Conservation (phyloP, 202 grass and related monocot genomes). For the Alloteropsis angusta region DNA sequence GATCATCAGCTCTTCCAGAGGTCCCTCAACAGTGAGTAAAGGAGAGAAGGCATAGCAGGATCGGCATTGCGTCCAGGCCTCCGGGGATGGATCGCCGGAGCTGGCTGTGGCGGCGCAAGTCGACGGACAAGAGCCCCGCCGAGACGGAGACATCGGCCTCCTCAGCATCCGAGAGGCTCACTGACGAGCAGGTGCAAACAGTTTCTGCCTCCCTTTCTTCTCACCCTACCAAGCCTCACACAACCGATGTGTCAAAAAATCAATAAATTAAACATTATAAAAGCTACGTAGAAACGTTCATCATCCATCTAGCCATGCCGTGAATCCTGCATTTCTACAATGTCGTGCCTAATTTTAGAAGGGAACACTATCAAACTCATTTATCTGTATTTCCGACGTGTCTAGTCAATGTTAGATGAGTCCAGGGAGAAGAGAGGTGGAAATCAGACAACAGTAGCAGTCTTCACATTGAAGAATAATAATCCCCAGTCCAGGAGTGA, state of each 20-base stretch:
- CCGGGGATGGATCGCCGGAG: constrained; percentile 77
- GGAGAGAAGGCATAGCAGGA: background rate
- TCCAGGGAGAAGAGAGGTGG: background rate
- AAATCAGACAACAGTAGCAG: constrained; percentile 8
- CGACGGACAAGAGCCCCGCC: constrained; percentile 57
- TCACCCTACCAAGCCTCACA: background rate
- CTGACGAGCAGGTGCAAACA: constrained; percentile 67
- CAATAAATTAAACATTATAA: background rate
- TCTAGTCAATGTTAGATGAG: background rate
- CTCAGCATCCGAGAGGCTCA: constrained; percentile 49
- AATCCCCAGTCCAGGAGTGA: constrained; percentile 18
- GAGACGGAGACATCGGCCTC: constrained; percentile 77
- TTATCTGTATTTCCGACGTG: background rate
- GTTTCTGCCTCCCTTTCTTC: background rate
- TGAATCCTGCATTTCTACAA: background rate
- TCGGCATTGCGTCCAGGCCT: constrained; percentile 21
- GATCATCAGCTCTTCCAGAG: background rate
- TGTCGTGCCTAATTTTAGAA: background rate
- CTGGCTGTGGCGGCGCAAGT: constrained; percentile 89
- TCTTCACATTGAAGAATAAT: constrained; percentile 19
- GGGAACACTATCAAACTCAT: background rate
- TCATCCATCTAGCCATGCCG: background rate
- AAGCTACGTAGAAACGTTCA: background rate
- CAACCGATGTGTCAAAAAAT: background rate
- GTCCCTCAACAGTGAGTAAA: background rate